phyloP scores from a whole-genome alignment of 495 filamentous ascomycete genomes.

The Hypoxylon fragiforme region DNA sequence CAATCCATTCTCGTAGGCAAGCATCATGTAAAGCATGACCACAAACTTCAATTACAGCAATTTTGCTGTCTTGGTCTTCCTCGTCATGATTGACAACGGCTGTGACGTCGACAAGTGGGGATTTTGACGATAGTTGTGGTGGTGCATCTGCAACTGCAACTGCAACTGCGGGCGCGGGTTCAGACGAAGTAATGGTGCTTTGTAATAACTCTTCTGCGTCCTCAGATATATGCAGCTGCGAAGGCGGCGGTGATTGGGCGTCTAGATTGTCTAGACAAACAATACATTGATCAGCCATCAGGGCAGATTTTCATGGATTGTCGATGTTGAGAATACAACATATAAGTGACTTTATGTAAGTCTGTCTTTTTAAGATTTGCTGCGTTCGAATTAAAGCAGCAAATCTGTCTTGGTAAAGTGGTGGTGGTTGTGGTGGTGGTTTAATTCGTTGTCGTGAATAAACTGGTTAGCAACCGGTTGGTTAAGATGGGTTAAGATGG shows the following conservation, averaged over 20 bases:
- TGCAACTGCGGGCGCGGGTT: conserved; percentile 12
- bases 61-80: conserved; percentile 34
- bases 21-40: conserved; percentile 88
- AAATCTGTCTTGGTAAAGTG: conserved; percentile 10
- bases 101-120: conserved; percentile 42
- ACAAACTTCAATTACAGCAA: conserved; percentile 66
- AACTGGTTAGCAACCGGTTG: not conserved
- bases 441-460: conserved; percentile 20
- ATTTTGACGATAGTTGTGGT: conserved; percentile 39
- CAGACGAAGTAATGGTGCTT: conserved; percentile 11
- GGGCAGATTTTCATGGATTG: conserved; percentile 38
- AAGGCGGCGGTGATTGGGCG: conserved; percentile 38
- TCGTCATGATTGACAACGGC: conserved; percentile 30
- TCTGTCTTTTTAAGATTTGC: conserved; percentile 28
- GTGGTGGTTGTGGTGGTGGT: conserved; percentile 3
- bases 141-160: conserved; percentile 30
- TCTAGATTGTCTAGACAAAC: conserved; percentile 93
- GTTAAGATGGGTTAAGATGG: conserved; percentile 4
- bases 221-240: conserved; percentile 23
- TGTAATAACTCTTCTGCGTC: conserved; percentile 13
- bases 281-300: conserved; percentile 93
- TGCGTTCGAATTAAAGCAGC: conserved; percentile 23
- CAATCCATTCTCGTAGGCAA: conserved; percentile 89
- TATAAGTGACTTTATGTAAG: conserved; percentile 40
- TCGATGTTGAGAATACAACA: conserved; percentile 39